Base-by-base conservation (phyloP, 208 protist species). In the Angomonas ambiguus region DNA sequence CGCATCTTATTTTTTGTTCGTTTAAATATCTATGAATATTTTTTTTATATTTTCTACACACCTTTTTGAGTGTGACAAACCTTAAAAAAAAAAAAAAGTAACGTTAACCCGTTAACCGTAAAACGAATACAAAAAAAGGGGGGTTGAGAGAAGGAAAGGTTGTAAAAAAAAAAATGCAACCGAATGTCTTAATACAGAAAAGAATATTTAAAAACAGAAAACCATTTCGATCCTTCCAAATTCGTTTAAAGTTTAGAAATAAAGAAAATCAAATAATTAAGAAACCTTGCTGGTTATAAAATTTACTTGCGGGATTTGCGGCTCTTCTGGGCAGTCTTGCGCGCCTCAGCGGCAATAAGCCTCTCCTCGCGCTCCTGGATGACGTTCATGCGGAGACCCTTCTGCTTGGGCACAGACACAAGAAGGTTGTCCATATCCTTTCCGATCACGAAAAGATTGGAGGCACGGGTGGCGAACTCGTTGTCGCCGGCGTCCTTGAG, bases 361-460 rank as follows among this genome's bases (percentile, higher is more conserved):
- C 79, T 82, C 74, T 88, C 76, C 83, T 94, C 88, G 51, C 88
- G 80, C 79, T 94, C 88, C 79, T 93, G 79, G 69, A 92, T 92
- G 61, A 94, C 79, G 74, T 87, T 87, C 62, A 91, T 87, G 67
- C 84, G 81, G 49, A 99, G 72, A 86, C 98, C 98, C 79, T 98
- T 94, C 67, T 88, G 80, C 72, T 94, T 95, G 62, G 98, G 98
- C 41, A 99, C 83, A 5, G 95, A 93, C 49, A 99, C 86, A 33
- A 89, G 77, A 35, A 97, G 71, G 33, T 77, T 82, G 69, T 88
- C 80, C 60, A 87, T 84, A 71, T 87, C 87, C 75, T 98, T 91
- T 69, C 98, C 98, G 71, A 99, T 97, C 70, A 99, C 94, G 79
- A 99, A 99, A 49, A 99, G 94, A 92, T 99, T 99, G 59, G 58